Evolutionary conservation across 2,329 filamentous ascomycete genomes (phyloP).

Genomic region (Aspergillus uvarum): DNA sequence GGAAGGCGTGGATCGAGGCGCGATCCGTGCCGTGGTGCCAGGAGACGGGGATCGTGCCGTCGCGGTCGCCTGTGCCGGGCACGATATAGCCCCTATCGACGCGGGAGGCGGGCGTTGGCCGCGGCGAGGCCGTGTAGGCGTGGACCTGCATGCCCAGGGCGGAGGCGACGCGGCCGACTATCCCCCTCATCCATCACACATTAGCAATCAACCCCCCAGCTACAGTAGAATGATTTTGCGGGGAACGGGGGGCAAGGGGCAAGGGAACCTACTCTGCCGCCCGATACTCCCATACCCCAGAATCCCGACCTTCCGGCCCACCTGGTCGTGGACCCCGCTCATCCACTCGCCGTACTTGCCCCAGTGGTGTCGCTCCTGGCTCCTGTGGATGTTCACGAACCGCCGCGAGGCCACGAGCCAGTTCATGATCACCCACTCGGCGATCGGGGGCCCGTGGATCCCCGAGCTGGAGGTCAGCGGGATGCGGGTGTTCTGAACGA

Average conservation of each 20-base stretch:
- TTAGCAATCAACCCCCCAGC: too few species aligned
- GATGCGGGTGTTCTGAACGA: constrained; percentile 54
- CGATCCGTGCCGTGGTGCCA: constrained; percentile 60
- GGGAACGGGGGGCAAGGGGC: too few species aligned
- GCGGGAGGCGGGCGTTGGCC: constrained; percentile 64
- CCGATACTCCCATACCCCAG: constrained; percentile 64
- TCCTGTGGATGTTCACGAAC: constrained; percentile 55
- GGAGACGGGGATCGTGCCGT: constrained; percentile 54
- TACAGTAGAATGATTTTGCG: too few species aligned
- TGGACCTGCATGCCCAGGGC: constrained; percentile 71
- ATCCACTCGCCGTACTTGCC: constrained; percentile 19
- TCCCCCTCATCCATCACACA: background rate
- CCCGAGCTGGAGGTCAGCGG: constrained; percentile 56
- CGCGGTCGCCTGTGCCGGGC: constrained; percentile 62
- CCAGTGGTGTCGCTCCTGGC: constrained; percentile 60
- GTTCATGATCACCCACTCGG: constrained; percentile 67
- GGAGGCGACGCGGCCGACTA: constrained; percentile 57
- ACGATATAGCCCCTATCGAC: constrained; percentile 67
- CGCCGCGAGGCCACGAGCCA: constrained; percentile 58
- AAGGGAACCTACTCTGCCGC: constrained; percentile 49
- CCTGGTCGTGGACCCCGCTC: constrained; percentile 50
- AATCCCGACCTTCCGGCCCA: constrained; percentile 60
- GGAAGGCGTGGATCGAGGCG: constrained; percentile 53
- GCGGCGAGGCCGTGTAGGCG: constrained; percentile 71
- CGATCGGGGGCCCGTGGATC: constrained; percentile 63